Percentiles rank a stretch among this genome's conserved stretches.
Conservation (phyloP, 371 early-diverging fungal genomes). For the Mortierella sp. region DNA sequence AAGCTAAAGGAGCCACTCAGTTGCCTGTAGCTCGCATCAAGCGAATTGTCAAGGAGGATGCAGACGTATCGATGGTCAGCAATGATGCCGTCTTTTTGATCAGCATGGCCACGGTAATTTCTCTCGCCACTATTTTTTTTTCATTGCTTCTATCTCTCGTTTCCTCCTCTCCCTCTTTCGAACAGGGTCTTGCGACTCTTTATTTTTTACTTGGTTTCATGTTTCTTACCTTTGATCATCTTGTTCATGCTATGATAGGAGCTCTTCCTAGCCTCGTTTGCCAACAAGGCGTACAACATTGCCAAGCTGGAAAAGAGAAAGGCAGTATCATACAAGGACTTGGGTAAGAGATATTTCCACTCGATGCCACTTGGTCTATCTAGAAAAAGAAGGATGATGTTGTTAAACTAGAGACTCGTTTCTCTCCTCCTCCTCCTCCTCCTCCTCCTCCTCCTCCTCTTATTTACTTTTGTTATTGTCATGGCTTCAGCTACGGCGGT, state of each 20-base stretch:
- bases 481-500: slow-evolving; percentile 39
- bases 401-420: background rate
- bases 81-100: slow-evolving; percentile 83
- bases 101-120: slow-evolving; percentile 76
- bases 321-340: slow-evolving; percentile 79
- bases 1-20: slow-evolving; percentile 63
- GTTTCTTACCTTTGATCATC: background rate
- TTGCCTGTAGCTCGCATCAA: slow-evolving; percentile 83
- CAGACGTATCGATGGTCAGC: slow-evolving; percentile 74
- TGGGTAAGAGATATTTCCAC: slow-evolving; percentile 59
- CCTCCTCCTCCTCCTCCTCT: background rate
- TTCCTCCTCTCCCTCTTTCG: background rate
- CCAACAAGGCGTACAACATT: slow-evolving; percentile 68
- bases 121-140: background rate
- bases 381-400: background rate
- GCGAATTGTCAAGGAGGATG: slow-evolving; percentile 86
- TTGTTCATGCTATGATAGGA: slow-evolving; percentile 59
- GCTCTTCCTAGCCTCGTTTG: slow-evolving; percentile 80
- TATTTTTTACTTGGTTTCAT: background rate
- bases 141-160: background rate
- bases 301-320: slow-evolving; percentile 78
- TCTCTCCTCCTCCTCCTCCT: background rate
- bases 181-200: background rate
- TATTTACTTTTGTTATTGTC: background rate
- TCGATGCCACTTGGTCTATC: background rate